Evolutionary conservation across 345 rosid genomes (phyloP).

Genomic region (Syzygium oleosum): DNA sequence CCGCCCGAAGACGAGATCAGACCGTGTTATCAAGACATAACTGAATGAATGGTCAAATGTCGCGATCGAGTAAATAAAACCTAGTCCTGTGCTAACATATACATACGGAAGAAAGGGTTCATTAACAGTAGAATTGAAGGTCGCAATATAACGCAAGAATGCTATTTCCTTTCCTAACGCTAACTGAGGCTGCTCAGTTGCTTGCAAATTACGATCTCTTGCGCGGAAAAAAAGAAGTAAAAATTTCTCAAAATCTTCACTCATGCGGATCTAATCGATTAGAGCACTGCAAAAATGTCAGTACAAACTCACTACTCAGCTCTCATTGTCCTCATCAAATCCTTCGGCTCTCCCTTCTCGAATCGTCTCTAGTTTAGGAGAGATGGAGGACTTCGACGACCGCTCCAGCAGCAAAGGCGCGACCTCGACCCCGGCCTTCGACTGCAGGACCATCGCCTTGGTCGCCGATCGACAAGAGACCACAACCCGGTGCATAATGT

Average conservation of each 20-base stretch:
- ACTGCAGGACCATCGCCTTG: slow-evolving; percentile 8
- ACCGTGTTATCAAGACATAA: neutral
- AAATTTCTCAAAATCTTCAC: neutral
- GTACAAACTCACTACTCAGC: neutral
- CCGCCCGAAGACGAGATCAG: neutral
- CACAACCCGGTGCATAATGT: neutral
- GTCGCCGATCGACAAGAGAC: neutral
- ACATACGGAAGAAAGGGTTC: neutral
- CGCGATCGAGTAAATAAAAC: neutral
- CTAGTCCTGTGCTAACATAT: neutral
- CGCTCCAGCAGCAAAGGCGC: slow-evolving; percentile 19
- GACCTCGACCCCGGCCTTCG: slow-evolving; percentile 31
- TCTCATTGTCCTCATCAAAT: neutral
- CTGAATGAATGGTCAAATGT: neutral
- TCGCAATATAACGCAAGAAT: neutral
- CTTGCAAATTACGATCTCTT: no score
- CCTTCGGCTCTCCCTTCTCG: slow-evolving; percentile 29
- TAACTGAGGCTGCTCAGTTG: neutral
- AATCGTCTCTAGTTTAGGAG: slow-evolving; percentile 34
- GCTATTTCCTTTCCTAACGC: neutral
- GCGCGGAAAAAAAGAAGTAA: neutral
- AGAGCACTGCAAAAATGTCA: neutral
- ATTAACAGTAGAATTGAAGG: neutral
- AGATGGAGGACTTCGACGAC: slow-evolving; percentile 13
- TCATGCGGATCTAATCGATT: neutral